Base-by-base conservation (phyloP, 164 flowering plant genomes). In the Brasenia schreberi region DNA sequence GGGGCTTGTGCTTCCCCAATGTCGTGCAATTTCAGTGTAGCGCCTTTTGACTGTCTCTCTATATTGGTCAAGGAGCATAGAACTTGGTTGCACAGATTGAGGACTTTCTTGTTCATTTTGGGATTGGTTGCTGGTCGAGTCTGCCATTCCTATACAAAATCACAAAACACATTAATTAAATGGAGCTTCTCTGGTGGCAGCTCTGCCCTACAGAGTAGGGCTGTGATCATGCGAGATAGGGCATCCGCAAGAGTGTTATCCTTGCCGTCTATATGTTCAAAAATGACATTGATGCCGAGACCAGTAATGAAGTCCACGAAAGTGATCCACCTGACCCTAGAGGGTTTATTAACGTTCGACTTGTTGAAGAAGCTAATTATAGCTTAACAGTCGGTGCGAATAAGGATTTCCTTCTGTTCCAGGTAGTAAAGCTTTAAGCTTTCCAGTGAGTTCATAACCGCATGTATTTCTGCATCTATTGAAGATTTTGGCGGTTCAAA, bases 281-380 rank as follows among this genome's bases (percentile, higher is more conserved):
- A 59, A 17, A 17, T 5, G 5, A 59, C 62, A 5, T 17, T 6
- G 5, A 59, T 5, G 16, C 62, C 62, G 5, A 18, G 18, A 6
- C 62, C 62, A 4, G 62, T 59, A 17, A 59, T 59, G 62, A 16
- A 63, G 14, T 63, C 65, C 4, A 39, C 39, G 14, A 63, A 63
- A 14, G 5, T 63, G 39, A 63, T 14, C 65, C 65, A 63, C 39
- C 65, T 18, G 19, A 63, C 42, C 65, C 65, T 63, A 18, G 65
- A 63, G 14, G 65, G 65, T 23, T 63, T 63, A 14, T 63, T 63
- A 5, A 12, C 33, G 6, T 10, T 19, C 4, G 42, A 12, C 19
- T 63, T 63, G 39, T 63, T 27, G 33, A 18, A 19, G 39, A 63
- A 63, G 33, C 5, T 4, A 14, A 63, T 63, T 5, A 63, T 63